Conservation (phyloP, 805 yeast species). For the Zygoascus biomembranicola region DNA sequence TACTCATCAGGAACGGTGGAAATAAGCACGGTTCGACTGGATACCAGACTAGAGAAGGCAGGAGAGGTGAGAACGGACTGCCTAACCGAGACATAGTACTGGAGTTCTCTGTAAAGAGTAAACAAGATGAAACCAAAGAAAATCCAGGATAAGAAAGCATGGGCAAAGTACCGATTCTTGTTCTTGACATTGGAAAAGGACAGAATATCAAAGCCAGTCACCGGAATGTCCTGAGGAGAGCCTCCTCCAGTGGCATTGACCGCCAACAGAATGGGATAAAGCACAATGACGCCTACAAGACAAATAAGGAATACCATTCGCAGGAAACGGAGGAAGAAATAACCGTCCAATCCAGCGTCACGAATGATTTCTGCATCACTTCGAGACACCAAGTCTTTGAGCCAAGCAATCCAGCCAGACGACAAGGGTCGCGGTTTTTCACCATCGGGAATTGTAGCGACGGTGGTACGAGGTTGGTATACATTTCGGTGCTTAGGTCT, state of each 20-base stretch:
- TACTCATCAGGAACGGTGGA: conserved; percentile 75
- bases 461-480: conserved; percentile 74
- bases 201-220: conserved; percentile 63
- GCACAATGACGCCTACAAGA: conserved; percentile 44
- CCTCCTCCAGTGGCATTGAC: conserved; percentile 59
- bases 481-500: conserved; percentile 62
- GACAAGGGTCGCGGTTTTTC: conserved; percentile 64
- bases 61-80: conserved; percentile 77
- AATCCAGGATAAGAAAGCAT: conserved; percentile 71
- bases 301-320: conserved; percentile 46
- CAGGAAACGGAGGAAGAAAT: conserved; percentile 76
- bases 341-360: conserved; percentile 92
- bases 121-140: conserved; percentile 65
- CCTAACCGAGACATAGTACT: conserved; percentile 66
- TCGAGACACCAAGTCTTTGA: conserved; percentile 51
- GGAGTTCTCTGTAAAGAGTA: conserved; percentile 74
- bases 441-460: conserved; percentile 40
- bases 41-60: conserved; percentile 59
- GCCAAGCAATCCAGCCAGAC: conserved; percentile 62
- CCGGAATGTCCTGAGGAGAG: conserved; percentile 41
- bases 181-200: conserved; percentile 68
- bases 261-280: conserved; percentile 70
- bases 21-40: conserved; percentile 76
- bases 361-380: conserved; percentile 69
- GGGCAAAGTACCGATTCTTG: conserved; percentile 70